Conservation (phyloP, 2,329 filamentous ascomycete species). For the Pseudocercospora macadamiae region DNA sequence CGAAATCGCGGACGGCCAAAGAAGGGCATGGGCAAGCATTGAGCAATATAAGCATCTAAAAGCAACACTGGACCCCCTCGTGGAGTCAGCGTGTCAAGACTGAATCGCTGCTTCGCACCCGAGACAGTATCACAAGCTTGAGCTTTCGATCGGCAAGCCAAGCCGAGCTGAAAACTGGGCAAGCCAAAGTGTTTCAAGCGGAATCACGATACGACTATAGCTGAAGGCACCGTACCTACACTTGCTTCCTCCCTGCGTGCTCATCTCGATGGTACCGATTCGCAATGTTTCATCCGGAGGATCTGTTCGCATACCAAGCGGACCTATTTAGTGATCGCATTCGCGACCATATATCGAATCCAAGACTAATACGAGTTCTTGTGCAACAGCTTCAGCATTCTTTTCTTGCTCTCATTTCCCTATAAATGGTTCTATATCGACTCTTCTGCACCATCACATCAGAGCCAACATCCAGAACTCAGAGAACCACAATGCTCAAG, state of each 20-base stretch:
- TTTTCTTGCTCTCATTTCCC: not conserved
- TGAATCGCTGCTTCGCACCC: not conserved
- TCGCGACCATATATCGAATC: not conserved
- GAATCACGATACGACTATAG: not conserved
- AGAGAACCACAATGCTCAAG: conserved; percentile 1
- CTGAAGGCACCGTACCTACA: not conserved
- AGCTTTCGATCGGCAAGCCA: not conserved
- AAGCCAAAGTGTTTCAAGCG: not conserved
- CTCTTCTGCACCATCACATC: too few relatives aligned
- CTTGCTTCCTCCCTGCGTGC: not conserved
- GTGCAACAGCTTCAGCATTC: not conserved
- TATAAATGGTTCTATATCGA: too few relatives aligned
- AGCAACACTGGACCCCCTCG: not conserved
- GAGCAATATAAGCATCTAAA: not conserved
- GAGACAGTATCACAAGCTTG: not conserved
- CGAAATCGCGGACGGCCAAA: too few relatives aligned
- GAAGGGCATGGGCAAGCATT: too few relatives aligned
- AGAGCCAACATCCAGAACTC: not conserved
- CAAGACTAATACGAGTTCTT: not conserved
- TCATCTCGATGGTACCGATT: not conserved
- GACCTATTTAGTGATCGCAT: not conserved
- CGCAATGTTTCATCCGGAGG: not conserved
- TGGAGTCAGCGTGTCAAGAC: not conserved
- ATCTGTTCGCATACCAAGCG: not conserved
- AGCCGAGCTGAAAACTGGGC: not conserved